Base-by-base conservation (phyloP, 1,139 yeast genomes). In the Arxiozyma heterogenica region DNA sequence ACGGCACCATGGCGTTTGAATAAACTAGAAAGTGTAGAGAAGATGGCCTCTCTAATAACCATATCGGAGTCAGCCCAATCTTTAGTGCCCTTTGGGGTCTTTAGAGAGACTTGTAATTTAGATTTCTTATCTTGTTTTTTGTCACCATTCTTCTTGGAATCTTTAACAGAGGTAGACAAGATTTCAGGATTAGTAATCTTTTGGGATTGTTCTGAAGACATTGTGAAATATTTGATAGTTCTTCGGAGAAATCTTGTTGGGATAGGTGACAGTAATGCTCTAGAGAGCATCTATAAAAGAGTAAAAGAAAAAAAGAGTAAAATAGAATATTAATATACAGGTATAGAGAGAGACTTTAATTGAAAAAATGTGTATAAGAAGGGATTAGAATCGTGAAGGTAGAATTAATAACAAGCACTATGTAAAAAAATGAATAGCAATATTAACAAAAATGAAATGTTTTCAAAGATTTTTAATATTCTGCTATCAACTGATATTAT, bases 51-150 rank as follows among this genome's bases (percentile, higher is more conserved):
- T 70, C 98, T 83, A 63, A 93, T 81, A 49, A 89, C 85, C 98
- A 93, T 93, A 70, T 93, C 98, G 70, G 86, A 86, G 64, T 93
- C 98, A 60, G 96, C 86, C 98, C 98, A 93, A 71, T 93, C 98
- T 69, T 87, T 87, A 63, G 98, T 93, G 60, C 98, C 98, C 71
- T 91, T 93, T 54, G 98, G 98, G 49, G 95, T 89, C 72, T 93
- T 93, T 67, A 93, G 78, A 58, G 86, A 79, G 69, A 86, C 88
- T 60, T 77, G 81, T 51, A 72, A 67, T 18, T 49, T 76, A 62
- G 68, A 71, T 68, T 64, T 63, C 56, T 69, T 62, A 53, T 57
- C 55, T 49, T 56, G 57, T 46, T 56, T 53, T 27, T 47, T 50
- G 34, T 39, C 55, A 27, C 53, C 48, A 42, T 55, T 38, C 21